Conservation (phyloP, 177 flowering plant species). For the Vitis hybrid region DNA sequence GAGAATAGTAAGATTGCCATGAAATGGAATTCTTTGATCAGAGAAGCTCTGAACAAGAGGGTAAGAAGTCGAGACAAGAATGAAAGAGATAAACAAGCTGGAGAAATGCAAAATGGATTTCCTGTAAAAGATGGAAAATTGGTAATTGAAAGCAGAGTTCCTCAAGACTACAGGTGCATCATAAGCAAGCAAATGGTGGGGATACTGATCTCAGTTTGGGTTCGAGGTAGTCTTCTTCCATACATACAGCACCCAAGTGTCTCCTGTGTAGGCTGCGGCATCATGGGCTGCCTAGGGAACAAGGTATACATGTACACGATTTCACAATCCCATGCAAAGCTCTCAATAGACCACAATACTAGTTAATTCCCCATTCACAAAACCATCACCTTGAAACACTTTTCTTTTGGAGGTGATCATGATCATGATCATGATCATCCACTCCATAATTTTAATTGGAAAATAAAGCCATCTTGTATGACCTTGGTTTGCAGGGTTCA, state of each 20-base stretch:
- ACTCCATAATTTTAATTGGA: no score
- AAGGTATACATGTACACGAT: conserved; percentile 43
- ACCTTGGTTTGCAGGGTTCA: conserved; percentile 55
- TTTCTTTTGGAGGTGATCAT: no score
- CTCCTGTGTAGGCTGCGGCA: conserved; percentile 80
- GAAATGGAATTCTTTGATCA: conserved; percentile 74
- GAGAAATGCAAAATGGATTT: conserved; percentile 15
- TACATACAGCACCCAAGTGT: conserved; percentile 52
- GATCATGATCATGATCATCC: no score
- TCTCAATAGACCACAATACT: neutral
- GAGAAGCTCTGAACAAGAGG: conserved; percentile 59
- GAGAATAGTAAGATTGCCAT: conserved; percentile 45
- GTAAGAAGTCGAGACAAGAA: neutral
- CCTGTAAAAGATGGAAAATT: conserved; percentile 15
- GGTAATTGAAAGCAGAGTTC: conserved; percentile 8
- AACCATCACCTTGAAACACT: no score
- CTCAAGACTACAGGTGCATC: conserved; percentile 45
- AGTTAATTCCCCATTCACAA: no score
- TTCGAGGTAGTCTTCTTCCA: conserved; percentile 41
- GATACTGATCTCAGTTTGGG: conserved; percentile 72
- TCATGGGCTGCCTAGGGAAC: conserved; percentile 86
- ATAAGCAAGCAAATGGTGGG: conserved; percentile 91
- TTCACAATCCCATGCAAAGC: neutral
- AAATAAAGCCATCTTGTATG: no score
- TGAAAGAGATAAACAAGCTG: conserved; percentile 6